Evolutionary conservation across 768 basidiomycete genomes (phyloP).

Genomic region (Stropharia rugosoannulata): DNA sequence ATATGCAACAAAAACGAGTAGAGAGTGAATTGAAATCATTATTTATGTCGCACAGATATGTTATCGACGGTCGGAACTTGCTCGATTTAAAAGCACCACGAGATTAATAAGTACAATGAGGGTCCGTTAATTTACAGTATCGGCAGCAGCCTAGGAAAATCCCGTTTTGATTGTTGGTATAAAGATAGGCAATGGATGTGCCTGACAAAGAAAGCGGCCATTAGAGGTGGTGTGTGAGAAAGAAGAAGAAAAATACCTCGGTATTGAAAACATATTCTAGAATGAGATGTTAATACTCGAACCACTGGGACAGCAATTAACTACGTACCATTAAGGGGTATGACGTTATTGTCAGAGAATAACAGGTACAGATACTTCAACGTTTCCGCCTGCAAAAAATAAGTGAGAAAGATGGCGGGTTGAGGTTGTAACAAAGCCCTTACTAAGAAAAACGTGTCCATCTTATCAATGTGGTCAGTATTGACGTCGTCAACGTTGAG

Average conservation of each 20-base stretch:
- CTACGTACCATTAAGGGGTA: slow-evolving; percentile 74
- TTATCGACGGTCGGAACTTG: too few species aligned
- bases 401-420: neutral
- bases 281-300: neutral
- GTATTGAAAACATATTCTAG: slow-evolving; percentile 90
- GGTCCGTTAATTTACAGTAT: neutral
- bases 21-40: too few species aligned
- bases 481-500: slow-evolving; percentile 84
- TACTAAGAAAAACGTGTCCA: slow-evolving; percentile 97
- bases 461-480: slow-evolving; percentile 74
- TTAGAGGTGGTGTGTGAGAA: neutral
- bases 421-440: slow-evolving; percentile 16
- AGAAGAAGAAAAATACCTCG: slow-evolving; percentile 37
- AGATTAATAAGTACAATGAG: neutral
- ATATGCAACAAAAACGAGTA: too few species aligned
- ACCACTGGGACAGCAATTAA: neutral
- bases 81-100: neutral
- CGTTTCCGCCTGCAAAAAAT: slow-evolving; percentile 68
- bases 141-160: neutral
- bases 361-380: slow-evolving; percentile 91
- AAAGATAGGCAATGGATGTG: slow-evolving; percentile 6
- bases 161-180: slow-evolving; percentile 1
- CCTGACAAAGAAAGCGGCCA: neutral
- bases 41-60: too few species aligned
- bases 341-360: slow-evolving; percentile 71